phyloP scores from a whole-genome alignment of 2,329 filamentous ascomycete species.

The Beauveria sp. region DNA sequence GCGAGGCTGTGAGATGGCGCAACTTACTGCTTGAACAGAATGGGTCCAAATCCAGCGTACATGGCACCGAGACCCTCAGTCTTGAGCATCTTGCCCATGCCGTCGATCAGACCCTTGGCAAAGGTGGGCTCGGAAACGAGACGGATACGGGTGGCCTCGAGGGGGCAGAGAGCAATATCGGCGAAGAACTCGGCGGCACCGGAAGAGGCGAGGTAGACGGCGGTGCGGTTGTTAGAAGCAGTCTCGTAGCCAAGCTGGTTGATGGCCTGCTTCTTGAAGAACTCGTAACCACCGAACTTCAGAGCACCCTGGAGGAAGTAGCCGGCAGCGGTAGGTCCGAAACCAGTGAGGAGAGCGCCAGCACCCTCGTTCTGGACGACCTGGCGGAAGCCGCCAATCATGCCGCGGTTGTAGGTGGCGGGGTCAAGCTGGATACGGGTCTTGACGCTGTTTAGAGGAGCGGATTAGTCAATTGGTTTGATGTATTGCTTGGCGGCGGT shows the following conservation, averaged over 20 bases:
- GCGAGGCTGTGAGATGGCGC: too few species aligned
- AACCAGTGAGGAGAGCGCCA: slow-evolving; percentile 70
- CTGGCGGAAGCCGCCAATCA: slow-evolving; percentile 74
- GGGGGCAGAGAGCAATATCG: slow-evolving; percentile 72
- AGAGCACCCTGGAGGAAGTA: slow-evolving; percentile 85
- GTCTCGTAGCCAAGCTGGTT: slow-evolving; percentile 64
- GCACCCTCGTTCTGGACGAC: slow-evolving; percentile 71
- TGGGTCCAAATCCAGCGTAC: slow-evolving; percentile 78
- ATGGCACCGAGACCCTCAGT: slow-evolving; percentile 71
- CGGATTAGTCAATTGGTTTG: slow-evolving; percentile 13
- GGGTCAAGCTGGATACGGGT: slow-evolving; percentile 84
- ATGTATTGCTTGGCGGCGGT: background rate
- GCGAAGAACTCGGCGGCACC: slow-evolving; percentile 54
- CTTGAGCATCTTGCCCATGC: slow-evolving; percentile 68
- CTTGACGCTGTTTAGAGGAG: slow-evolving; percentile 59
- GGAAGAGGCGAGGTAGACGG: slow-evolving; percentile 62
- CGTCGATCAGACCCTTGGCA: slow-evolving; percentile 63
- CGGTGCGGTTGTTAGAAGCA: slow-evolving; percentile 64
- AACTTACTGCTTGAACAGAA: slow-evolving; percentile 50
- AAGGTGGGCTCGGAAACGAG: slow-evolving; percentile 75
- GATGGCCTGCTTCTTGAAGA: slow-evolving; percentile 83
- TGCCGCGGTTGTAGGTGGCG: slow-evolving; percentile 70
- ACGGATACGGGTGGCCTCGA: slow-evolving; percentile 82
- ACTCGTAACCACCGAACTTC: slow-evolving; percentile 85
- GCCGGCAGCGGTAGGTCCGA: slow-evolving; percentile 70